Base-by-base conservation (phyloP, 805 yeast species). In the Candida xiaguanensis region DNA sequence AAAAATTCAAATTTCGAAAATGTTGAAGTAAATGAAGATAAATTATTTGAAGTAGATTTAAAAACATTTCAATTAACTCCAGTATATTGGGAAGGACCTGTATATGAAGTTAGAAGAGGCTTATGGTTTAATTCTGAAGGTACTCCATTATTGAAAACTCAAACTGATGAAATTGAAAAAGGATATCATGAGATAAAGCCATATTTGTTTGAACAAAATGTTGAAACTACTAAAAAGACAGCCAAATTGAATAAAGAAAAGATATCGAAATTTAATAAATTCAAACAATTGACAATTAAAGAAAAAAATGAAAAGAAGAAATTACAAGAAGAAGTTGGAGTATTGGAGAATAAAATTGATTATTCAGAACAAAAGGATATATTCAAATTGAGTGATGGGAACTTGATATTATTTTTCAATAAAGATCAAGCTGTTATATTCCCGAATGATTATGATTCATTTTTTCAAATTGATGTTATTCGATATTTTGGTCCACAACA, bases 71-170 rank as follows among this genome's bases (percentile, higher is more conserved):
- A 70, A 35, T 57, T 90, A 50, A 47, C 61, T 3, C 95, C 98
- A 0, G 74, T 81, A 0, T 91, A 80, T 56, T 91, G 97, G 97
- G 80, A 78, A 6, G 97, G 97, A 1, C 93, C 96, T 0, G 63
- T 67, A 0, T 91, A 80, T 54, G 89, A 85, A 43, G 83, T 91
- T 1, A 68, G 96, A 33, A 65, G 97, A 39, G 96, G 96, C 1
- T 57, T 79, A 1, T 91, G 98, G 98, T 88, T 87, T 55, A 62
- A 69, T 26, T 55, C 73, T 8, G 75, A 75, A 36, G 77, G 78
- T 1, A 51, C 52, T 4, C 95, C 95, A 0, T 59, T 87, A 19
- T 52, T 68, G 8, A 64, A 65, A 1, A 58, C 62, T 1, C 42
- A 80, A 4, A 67, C 93, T 0, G 61, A 66, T 1, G 78, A 74